phyloP scores from a whole-genome alignment of 495 filamentous ascomycete species.

The Lasiosphaeriaceae sp. region DNA sequence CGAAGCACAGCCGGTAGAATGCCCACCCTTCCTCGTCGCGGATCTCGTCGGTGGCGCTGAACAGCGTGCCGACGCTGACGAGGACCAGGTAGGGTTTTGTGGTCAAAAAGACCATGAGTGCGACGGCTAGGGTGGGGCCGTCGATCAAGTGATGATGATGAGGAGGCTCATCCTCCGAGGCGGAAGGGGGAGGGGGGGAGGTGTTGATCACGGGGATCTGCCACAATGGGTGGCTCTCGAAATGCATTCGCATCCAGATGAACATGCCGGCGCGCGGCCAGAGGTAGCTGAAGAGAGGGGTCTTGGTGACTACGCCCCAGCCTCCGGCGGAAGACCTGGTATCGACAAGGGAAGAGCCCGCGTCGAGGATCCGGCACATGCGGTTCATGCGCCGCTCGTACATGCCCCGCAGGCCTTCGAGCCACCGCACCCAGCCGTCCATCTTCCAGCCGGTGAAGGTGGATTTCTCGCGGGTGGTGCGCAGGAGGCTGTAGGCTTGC shows the following conservation, averaged over 20 bases:
- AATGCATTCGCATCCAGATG: conserved; percentile 69
- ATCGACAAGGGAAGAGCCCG: conserved; percentile 56
- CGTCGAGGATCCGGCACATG: conserved; percentile 70
- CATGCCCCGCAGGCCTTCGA: conserved; percentile 70
- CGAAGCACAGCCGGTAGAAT: conserved; percentile 80
- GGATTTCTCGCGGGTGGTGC: conserved; percentile 21
- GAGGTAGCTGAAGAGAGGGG: conserved; percentile 64
- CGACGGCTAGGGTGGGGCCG: conserved; percentile 46
- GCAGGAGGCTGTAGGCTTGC: conserved; percentile 20
- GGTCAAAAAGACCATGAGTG: conserved; percentile 72
- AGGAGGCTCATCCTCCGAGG: background rate
- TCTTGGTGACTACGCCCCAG: conserved; percentile 69
- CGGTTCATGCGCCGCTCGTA: conserved; percentile 79
- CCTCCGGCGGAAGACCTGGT: conserved; percentile 30
- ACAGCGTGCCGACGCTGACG: conserved; percentile 64
- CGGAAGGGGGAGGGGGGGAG: too few species aligned
- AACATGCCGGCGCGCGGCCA: conserved; percentile 94
- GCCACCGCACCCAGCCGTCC: conserved; percentile 86
- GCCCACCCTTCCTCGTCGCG: conserved; percentile 51
- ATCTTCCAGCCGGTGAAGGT: conserved; percentile 64
- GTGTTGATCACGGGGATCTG: conserved; percentile 31
- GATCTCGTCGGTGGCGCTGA: conserved; percentile 59
- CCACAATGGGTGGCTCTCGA: conserved; percentile 68
- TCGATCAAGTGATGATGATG: conserved; percentile 15
- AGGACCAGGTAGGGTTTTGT: conserved; percentile 63